Evolutionary conservation across 495 filamentous ascomycete species (phyloP), one percentile per base, ranked within the genome.

Genomic region (Penicillium chermesinum): DNA sequence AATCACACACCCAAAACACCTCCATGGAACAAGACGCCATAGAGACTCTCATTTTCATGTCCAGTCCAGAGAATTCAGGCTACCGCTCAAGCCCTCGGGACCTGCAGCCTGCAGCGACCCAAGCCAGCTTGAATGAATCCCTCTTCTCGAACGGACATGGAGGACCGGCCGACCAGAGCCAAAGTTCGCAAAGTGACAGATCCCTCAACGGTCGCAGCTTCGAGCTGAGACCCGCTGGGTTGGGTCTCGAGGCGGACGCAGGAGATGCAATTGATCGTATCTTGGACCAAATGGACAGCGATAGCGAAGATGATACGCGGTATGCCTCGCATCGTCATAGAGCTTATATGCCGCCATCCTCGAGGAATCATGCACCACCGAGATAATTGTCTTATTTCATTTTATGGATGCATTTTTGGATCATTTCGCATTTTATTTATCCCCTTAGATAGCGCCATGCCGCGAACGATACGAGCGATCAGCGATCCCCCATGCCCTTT

Each of bases 41-140:
- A 17, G 89, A 95, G 57, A 87, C 86, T 0, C 68, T 94, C 18
- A 71, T 94, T 16, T 91, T 89, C 66, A 89, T 95, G 86, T 87
- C 85, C 48, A 91, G 87, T 53, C 89, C 89, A 0, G 84, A 81
- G 10, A 87, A 89, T 58, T 85, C 87, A 2, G 77, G 77, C 3
- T 70, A 73, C 39, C 66, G 66, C 27, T 59, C 71, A 5, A 72
- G 63, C 45, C 65, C 70, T 9, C 48, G 63, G 18, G 57, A 50
- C 1, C 47, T 55, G 9, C 64, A 62, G 34, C 54, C 54, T 20
- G 50, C 45, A 2, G 48, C 48, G 38, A 57, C 55, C 14, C 63
- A 46, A 41, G 63, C 48, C 46, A 73, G 58, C 52, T 62, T 56
- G 39, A 62, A 61, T 49, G 66, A 52, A 35, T 68, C 62, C 14